Percentiles rank a stretch among this genome's conserved stretches.
These are phyloP conservation scores for Epichloe sp. DNA, from an alignment of 2,329 filamentous ascomycete genomes.

Conservation along the genomic window DNA sequence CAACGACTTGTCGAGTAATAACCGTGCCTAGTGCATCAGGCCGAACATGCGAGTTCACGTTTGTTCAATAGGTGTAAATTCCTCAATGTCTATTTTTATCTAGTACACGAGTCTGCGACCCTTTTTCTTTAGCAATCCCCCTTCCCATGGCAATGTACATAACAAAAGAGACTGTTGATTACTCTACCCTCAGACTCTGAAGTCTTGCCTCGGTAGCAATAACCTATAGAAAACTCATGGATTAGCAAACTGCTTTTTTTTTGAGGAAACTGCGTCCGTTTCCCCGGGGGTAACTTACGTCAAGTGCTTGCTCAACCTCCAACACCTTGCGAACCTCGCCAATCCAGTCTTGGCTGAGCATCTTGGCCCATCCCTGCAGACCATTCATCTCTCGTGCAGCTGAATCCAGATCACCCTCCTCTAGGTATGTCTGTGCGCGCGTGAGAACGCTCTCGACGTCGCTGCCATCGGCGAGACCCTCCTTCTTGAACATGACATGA, in stretches of 20 bases:
- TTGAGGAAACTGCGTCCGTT: background rate
- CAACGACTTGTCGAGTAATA: background rate
- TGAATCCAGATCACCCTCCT: conserved; percentile 84
- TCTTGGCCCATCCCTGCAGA: conserved; percentile 88
- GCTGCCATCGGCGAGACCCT: conserved; percentile 65
- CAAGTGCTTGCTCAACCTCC: conserved; percentile 90
- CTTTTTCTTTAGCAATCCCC: conserved; percentile 8
- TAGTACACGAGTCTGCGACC: conserved; percentile 21
- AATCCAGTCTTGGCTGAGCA: conserved; percentile 87
- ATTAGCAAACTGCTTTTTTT: background rate
- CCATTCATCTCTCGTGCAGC: conserved; percentile 93
- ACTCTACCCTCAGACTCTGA: conserved; percentile 77
- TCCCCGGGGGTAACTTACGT: conserved; percentile 47
- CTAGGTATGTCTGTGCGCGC: conserved; percentile 75
- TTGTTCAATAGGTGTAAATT: background rate
- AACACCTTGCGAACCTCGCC: conserved; percentile 80
- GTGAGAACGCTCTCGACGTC: conserved; percentile 92
- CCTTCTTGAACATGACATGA: conserved; percentile 94
- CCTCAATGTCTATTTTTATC: conserved; percentile 21
- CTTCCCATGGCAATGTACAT: conserved; percentile 20
- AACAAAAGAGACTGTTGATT: conserved; percentile 22
- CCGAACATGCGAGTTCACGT: background rate
- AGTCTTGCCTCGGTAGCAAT: conserved; percentile 83
- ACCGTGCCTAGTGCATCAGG: no score
- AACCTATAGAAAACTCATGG: conserved; percentile 39